Base-by-base conservation (phyloP, 1,284 basidiomycete genomes). In the Acaromyces ingoldii region DNA sequence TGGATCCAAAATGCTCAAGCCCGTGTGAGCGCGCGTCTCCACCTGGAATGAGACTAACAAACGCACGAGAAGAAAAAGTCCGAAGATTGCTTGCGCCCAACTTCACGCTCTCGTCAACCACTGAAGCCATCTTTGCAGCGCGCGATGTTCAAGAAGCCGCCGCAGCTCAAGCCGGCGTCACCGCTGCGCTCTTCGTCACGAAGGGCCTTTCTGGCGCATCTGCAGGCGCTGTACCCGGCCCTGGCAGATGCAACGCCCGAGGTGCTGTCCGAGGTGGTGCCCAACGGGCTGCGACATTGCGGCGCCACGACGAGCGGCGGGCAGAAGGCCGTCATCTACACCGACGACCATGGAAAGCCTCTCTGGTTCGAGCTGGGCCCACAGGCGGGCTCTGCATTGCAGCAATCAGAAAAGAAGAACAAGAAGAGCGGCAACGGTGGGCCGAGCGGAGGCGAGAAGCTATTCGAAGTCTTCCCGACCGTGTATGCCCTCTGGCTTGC, bases 311-410 rank as follows among this genome's bases (percentile, higher is more conserved):
- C 48, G 6, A 39, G 39, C 4, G 48, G 17, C 15, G 36, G 26
- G 17, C 33, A 49, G n/a, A 49, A 49, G 30, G 48, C 48, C 26
- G 48, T 49, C n/a, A 39, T 49, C 15, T 49, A 49, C 34, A 44
- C 48, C 26, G 38, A 42, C 36, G 48, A 49, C n/a, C 13, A 41
- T 4, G 48, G 48, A 1, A 37, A 26, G 9, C 48, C 48, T 1
- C 26, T 49, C 15, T 49, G 48, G 48, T 49, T 49, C 41, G 48
- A 49, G 24, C 15, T 49, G 15, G 48, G 48, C 25, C 19, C n/a
- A 11, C 21, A 36, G 9, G 48, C 48, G 4, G 48, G 41, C 6
- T 4, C 17, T 29, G 42, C 42, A 22, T 30, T 45, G 34, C 42
- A 45, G 24, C 42, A 45, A 45, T n/a, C 42, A 6, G 29, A 45